These are phyloP conservation scores for Nicotiana obtusifolia DNA, from an alignment of 257 asterid genomes.

Conservation along the genomic window DNA sequence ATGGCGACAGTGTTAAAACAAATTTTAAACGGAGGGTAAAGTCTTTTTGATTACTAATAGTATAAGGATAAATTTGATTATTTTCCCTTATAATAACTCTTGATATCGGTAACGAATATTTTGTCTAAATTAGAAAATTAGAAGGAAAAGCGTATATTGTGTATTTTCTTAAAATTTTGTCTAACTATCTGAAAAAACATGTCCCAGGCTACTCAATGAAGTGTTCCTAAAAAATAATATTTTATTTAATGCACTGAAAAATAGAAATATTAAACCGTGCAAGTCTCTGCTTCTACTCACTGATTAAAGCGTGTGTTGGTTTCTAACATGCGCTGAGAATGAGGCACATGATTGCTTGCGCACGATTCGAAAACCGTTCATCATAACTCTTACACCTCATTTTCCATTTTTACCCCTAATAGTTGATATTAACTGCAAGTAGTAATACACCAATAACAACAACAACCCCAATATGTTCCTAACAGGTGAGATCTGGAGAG, in stretches of 20 bases:
- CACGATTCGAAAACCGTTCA: conserved; percentile 2
- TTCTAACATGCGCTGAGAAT: conserved; percentile 22
- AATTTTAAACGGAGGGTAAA: too few relatives aligned
- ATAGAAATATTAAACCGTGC: neutral
- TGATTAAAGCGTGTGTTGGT: conserved; percentile 8
- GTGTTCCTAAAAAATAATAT: neutral
- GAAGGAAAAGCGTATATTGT: too few relatives aligned
- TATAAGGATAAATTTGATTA: too few relatives aligned
- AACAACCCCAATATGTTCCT: too few relatives aligned
- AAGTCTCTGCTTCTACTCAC: neutral
- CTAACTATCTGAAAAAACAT: neutral
- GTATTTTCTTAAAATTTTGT: neutral
- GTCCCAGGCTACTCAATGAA: neutral
- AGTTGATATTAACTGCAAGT: too few relatives aligned
- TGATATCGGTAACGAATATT: too few relatives aligned
- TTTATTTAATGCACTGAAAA: conserved; percentile 2
- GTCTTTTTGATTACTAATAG: too few relatives aligned
- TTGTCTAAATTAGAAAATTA: neutral
- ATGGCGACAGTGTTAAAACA: too few relatives aligned
- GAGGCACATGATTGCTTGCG: conserved; percentile 17
- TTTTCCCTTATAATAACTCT: too few relatives aligned
- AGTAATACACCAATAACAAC: too few relatives aligned
- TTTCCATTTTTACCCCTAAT: neutral
- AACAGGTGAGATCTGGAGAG: too few relatives aligned
- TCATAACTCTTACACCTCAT: neutral